Evolutionary conservation across 768 basidiomycete species (phyloP).

Genomic region (Clitopilus passeckerianus): DNA sequence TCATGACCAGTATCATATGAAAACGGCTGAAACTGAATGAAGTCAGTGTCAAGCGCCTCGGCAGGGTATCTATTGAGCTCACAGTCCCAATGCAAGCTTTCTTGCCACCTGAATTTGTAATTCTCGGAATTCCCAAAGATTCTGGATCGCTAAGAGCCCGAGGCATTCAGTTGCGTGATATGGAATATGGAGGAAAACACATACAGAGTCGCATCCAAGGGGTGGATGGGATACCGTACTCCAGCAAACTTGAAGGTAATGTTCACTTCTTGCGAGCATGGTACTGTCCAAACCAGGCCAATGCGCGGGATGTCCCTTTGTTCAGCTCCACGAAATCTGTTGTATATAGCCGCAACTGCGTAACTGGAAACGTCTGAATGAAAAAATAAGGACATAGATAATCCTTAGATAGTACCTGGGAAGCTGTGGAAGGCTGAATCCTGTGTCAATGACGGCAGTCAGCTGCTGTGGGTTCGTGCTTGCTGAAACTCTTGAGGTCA

Average conservation of each 20-base stretch:
- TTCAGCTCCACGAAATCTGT: slow-evolving; percentile 46
- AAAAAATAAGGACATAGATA: slow-evolving; percentile 7
- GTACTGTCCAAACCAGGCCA: slow-evolving; percentile 54
- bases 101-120: slow-evolving; percentile 26
- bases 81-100: slow-evolving; percentile 36
- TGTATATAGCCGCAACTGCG: slow-evolving; percentile 60
- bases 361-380: slow-evolving; percentile 21
- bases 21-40: slow-evolving; percentile 62
- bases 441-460: slow-evolving; percentile 64
- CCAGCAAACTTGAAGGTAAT: slow-evolving; percentile 62
- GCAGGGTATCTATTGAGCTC: slow-evolving; percentile 8
- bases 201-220: slow-evolving; percentile 57
- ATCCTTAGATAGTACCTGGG: slow-evolving; percentile 29
- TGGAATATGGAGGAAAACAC: slow-evolving; percentile 8
- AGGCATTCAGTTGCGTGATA: neutral
- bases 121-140: slow-evolving; percentile 21
- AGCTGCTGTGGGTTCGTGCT: slow-evolving; percentile 38
- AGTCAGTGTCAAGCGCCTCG: slow-evolving; percentile 1
- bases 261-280: slow-evolving; percentile 61
- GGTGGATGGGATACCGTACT: slow-evolving; percentile 54
- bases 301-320: slow-evolving; percentile 30
- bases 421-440: slow-evolving; percentile 64
- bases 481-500: slow-evolving; percentile 40
- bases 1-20: slow-evolving; percentile 35
- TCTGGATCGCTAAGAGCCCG: slow-evolving; percentile 21